Base-by-base conservation (phyloP, 768 basidiomycete genomes). In the Psilocybe tampanensis region DNA sequence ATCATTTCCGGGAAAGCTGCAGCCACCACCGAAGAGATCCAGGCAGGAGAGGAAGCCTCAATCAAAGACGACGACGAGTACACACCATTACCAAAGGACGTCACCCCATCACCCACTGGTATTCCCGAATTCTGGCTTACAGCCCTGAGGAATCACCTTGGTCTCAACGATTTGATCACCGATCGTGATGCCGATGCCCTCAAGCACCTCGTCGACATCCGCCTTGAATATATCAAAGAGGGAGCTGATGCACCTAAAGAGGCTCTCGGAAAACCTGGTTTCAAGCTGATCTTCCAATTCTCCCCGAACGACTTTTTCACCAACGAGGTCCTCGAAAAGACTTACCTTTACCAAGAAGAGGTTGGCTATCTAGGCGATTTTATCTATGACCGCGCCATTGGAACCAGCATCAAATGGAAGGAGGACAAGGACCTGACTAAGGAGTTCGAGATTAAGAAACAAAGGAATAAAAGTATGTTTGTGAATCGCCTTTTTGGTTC, bases 111-210 rank as follows among this genome's bases (percentile, higher is more conserved):
- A 34, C 60, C 79, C 48, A 45, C 66, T 17, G 80, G 88, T 51
- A 92, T 99, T 64, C 93, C 95, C 50, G 90, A 96, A 66, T 99
- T 99, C 83, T 99, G 96, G 96, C 86, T 97, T 65, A 98, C 97
- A 1, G 94, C 95, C 2, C 81, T 98, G 52, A 86, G 91, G 62
- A 98, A 97, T 74, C 95, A 98, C 72, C 73, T 89, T 53, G 92
- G 85, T 48, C 80, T 98, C 54, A 80, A 82, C 42, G 94, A 95
- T 18, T 80, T 95, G 69, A 93, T 98, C 78, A 96, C 93, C 22
- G 95, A 98, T 66, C 88, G 91, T 54, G 96, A 99, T 71, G 93
- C 80, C 59, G 86, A 69, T 44, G 95, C 94, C 8, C 86, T 99
- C 68, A 92, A 92, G 74, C 73, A 80, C 64, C 85, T 99, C 55